These are phyloP conservation scores for Pleurotus giganteus DNA, from an alignment of 768 basidiomycete species.

Conservation along the genomic window DNA sequence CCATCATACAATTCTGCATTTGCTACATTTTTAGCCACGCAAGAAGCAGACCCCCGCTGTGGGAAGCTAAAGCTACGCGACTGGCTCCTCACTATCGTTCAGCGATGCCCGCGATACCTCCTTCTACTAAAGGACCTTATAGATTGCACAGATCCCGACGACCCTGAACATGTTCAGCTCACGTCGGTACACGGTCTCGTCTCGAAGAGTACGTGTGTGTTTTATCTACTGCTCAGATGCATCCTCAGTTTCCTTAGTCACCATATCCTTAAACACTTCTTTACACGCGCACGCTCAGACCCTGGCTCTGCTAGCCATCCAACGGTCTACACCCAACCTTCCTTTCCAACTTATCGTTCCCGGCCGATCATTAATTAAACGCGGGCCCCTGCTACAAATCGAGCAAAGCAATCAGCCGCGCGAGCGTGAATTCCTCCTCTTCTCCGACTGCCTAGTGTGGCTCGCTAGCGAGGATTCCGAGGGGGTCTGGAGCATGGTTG, in stretches of 20 bases:
- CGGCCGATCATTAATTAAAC: constrained; percentile 75
- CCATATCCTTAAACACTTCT: constrained; percentile 72
- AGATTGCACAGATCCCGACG: constrained; percentile 57
- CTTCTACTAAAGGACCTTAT: constrained; percentile 82
- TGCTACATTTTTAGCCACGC: constrained; percentile 56
- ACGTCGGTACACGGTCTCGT: constrained; percentile 62
- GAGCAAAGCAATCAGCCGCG: constrained; percentile 49
- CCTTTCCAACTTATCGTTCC: constrained; percentile 64
- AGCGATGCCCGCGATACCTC: constrained; percentile 85
- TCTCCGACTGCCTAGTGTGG: constrained; percentile 83
- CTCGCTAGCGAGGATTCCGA: constrained; percentile 52
- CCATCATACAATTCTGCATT: constrained; percentile 52
- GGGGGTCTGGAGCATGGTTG: constrained; percentile 30
- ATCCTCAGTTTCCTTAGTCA: constrained; percentile 51
- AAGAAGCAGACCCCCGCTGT: constrained; percentile 70
- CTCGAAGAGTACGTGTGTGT: constrained; percentile 61
- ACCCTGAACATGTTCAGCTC: constrained; percentile 66
- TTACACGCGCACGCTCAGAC: constrained; percentile 78
- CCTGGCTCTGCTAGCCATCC: constrained; percentile 71
- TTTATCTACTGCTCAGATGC: background rate
- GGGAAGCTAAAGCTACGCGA: constrained; percentile 76
- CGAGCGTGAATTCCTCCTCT: constrained; percentile 73
- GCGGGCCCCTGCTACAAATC: constrained; percentile 58
- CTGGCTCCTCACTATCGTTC: constrained; percentile 85
- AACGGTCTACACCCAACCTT: constrained; percentile 72